phyloP scores from a whole-genome alignment of 2,329 filamentous ascomycete species.

The Xylaria sp. region DNA sequence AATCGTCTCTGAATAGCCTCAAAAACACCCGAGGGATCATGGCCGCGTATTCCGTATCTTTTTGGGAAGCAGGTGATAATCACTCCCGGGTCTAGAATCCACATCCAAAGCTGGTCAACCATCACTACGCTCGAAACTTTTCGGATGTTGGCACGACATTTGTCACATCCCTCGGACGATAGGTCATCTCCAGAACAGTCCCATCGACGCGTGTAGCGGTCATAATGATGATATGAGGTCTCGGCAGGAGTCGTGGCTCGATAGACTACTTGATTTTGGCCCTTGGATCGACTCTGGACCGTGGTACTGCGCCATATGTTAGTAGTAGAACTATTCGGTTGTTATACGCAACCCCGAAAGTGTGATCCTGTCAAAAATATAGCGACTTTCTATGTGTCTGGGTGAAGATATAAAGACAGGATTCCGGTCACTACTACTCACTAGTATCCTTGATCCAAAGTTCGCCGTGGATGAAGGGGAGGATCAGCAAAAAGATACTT shows the following conservation, averaged over 20 bases:
- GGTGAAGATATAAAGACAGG: background rate
- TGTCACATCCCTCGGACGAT: background rate
- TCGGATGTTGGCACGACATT: conserved; percentile 19
- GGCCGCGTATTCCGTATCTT: conserved; percentile 54
- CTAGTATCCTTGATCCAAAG: conserved; percentile 49
- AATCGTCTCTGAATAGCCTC: conserved; percentile 49
- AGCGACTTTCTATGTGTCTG: background rate
- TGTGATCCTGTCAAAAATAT: background rate
- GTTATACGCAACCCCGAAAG: background rate
- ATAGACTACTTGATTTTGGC: conserved; percentile 40
- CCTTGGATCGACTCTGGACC: conserved; percentile 42
- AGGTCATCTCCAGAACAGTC: background rate
- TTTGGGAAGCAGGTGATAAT: conserved; percentile 55
- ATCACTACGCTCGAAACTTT: conserved; percentile 36
- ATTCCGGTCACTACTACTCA: conserved; percentile 9
- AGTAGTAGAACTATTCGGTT: background rate
- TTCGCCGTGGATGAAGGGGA: conserved; percentile 46
- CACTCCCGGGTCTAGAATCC: conserved; percentile 45
- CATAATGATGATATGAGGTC: conserved; percentile 1
- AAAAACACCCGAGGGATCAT: conserved; percentile 52
- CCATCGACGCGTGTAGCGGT: conserved; percentile 9
- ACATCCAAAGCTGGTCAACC: conserved; percentile 41
- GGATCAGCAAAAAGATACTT: conserved; percentile 35
- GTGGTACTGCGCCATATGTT: conserved; percentile 37
- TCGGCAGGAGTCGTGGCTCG: conserved; percentile 31